Percentiles rank a stretch among this genome's conserved stretches.
These are phyloP conservation scores for Phylloboletellus chloephorus DNA, from an alignment of 1,284 basidiomycete species.

Conservation along the genomic window DNA sequence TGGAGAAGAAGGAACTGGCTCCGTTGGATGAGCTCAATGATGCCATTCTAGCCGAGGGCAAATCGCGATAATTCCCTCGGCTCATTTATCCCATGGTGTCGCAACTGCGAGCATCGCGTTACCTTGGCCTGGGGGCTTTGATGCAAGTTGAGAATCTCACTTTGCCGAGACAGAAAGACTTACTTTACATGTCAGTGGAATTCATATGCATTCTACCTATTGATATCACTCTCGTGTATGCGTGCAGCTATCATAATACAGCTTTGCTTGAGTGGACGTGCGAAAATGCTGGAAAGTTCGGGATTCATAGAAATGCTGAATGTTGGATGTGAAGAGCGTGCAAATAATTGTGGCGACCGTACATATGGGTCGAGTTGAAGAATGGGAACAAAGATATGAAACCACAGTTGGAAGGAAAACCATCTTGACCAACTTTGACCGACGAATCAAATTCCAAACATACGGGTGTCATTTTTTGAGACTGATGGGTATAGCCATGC, in stretches of 20 bases:
- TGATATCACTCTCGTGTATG: slow-evolving; percentile 14
- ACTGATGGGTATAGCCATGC: slow-evolving; percentile 12
- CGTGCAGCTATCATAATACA: slow-evolving; percentile 9
- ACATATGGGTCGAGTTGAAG: background rate
- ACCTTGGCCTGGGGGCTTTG: background rate
- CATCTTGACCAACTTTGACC: background rate
- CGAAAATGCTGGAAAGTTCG: background rate
- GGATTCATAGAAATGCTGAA: slow-evolving; percentile 4
- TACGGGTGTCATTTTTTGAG: slow-evolving; percentile 1
- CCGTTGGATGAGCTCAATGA: slow-evolving; percentile 96
- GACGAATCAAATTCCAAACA: background rate
- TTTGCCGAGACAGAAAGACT: background rate
- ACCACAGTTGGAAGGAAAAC: background rate
- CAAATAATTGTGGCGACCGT: background rate
- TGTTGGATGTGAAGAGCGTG: slow-evolving; percentile 4
- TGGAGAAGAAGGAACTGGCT: slow-evolving; percentile 94
- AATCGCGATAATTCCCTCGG: slow-evolving; percentile 36
- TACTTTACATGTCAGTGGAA: background rate
- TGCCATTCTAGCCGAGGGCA: slow-evolving; percentile 86
- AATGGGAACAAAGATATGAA: slow-evolving; percentile 4
- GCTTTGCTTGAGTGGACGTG: slow-evolving; percentile 7
- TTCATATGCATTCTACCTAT: slow-evolving; percentile 10
- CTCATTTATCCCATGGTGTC: background rate
- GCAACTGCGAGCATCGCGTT: background rate
- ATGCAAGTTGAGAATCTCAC: background rate